phyloP scores from a whole-genome alignment of 306 rosid genomes.

The Quercus parvula region DNA sequence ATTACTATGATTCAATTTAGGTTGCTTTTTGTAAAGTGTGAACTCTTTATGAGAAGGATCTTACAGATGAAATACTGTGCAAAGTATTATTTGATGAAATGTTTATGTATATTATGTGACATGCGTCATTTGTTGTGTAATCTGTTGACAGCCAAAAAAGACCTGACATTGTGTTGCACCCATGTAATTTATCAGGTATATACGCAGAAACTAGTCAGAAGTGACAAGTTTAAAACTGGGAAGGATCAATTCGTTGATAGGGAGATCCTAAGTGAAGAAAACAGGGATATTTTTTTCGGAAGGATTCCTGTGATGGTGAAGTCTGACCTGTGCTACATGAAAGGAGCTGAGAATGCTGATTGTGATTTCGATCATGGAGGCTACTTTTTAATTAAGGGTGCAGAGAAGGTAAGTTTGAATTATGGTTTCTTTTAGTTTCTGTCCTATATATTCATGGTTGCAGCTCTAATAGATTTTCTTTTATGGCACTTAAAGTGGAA shows the following conservation, averaged over 20 bases:
- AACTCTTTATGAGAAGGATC: neutral
- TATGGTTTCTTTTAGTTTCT: neutral
- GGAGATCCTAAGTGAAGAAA: conserved; percentile 24
- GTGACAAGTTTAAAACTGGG: conserved; percentile 91
- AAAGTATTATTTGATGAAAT: neutral
- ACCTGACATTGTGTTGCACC: conserved; percentile 6
- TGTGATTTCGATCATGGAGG: conserved; percentile 95
- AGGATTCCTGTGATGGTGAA: conserved; percentile 91
- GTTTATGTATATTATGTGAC: neutral
- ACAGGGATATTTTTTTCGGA: conserved; percentile 63
- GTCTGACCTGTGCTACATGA: conserved; percentile 90
- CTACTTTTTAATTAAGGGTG: conserved; percentile 86
- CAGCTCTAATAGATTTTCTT: neutral
- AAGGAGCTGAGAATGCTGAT: conserved; percentile 61
- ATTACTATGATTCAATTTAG: neutral
- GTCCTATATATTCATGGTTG: neutral
- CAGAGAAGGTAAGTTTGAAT: conserved; percentile 67
- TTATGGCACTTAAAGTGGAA: no score
- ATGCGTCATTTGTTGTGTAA: neutral
- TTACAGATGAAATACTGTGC: neutral
- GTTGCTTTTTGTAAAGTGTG: neutral
- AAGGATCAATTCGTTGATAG: conserved; percentile 52
- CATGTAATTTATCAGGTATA: conserved; percentile 54
- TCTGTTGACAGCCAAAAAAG: neutral
- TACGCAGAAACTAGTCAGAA: conserved; percentile 42